Base-by-base conservation (phyloP, 2,329 filamentous ascomycete genomes). In the Ophiostoma pallidulum region DNA sequence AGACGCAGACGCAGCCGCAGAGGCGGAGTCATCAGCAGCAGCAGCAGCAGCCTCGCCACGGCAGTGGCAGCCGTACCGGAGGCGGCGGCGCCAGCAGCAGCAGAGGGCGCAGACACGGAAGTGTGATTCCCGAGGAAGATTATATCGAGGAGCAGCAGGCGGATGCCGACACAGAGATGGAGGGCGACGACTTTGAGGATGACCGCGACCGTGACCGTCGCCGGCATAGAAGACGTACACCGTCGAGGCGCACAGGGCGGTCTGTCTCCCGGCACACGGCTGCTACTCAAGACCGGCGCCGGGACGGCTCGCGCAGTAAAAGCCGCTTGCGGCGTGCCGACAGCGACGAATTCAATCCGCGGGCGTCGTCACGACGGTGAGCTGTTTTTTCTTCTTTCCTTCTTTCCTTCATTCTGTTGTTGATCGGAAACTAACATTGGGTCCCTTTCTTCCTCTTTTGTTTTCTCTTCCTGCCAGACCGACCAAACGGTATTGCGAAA, bases 181-280 rank as follows among this genome's bases (percentile, higher is more conserved):
- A 49, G 22, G 14, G 43, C 10, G 51, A 45, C 29, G 39, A 44
- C 12, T 24, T 35, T 10, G 45, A 52, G 7, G 50, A 53, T 3
- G 47, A 45, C 7, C 46, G 46, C 39, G 37, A 47, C 20, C 46
- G 45, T 9, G 38, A 16, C 16, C 19, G 46, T 4, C 38, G 19
- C 10, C 54, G 53, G 1, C 32, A n/a, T n/a, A n/a, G 28, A 20
- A 29, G 41, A 7, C 45, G 32, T 10, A 54, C 54, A 1, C 48
- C 48, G 20, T 49, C 55, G 8, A 35, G 40, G 19, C 55, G 52
- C 42, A 46, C 47, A 31, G 48, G 52, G 22, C 56, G 57, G 14
- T 62, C 61, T 2, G 50, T 43, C 3, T 59, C 60, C 9, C 54
- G 56, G 7, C 52, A 57, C 41, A 54, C 57, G 6, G 51, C 55